These are phyloP conservation scores for Trichocladium antarcticum DNA, from an alignment of 495 filamentous ascomycete species.

Conservation along the genomic window DNA sequence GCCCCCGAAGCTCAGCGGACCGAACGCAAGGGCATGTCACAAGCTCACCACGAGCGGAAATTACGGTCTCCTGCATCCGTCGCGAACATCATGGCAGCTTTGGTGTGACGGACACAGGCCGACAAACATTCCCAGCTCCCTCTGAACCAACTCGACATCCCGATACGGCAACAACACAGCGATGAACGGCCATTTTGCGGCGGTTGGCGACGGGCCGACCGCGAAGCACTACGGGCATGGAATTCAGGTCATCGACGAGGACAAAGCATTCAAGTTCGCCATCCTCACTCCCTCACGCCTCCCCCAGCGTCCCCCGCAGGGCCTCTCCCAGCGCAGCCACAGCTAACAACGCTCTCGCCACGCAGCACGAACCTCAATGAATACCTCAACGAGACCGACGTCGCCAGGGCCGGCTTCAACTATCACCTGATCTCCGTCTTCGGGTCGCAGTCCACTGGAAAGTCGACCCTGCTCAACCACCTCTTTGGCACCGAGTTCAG, in stretches of 20 bases:
- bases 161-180: conserved; percentile 11
- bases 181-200: conserved; percentile 84
- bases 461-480: conserved; percentile 92
- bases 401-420: conserved; percentile 85
- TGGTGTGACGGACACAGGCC: not conserved
- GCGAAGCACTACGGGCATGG: conserved; percentile 76
- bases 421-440: conserved; percentile 99
- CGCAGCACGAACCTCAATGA: conserved; percentile 63
- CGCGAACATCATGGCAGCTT: not conserved
- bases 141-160: not conserved
- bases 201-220: conserved; percentile 55
- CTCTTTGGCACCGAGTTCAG: conserved; percentile 93
- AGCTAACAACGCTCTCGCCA: conserved; percentile 5
- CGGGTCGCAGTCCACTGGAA: conserved; percentile 95
- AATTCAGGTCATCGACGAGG: conserved; percentile 90
- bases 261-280: conserved; percentile 89
- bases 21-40: not conserved
- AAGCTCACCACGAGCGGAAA: conserved; percentile 1
- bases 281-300: not conserved
- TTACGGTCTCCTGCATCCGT: not conserved
- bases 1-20: not conserved
- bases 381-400: conserved; percentile 67
- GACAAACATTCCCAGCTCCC: not conserved
- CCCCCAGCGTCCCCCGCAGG: not conserved
- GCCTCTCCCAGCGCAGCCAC: not conserved